A percentile compares a stretch with the other conserved stretches of the same genome.
Conservation (phyloP, 805 yeast species). For the Wickerhamiella shivajii region DNA sequence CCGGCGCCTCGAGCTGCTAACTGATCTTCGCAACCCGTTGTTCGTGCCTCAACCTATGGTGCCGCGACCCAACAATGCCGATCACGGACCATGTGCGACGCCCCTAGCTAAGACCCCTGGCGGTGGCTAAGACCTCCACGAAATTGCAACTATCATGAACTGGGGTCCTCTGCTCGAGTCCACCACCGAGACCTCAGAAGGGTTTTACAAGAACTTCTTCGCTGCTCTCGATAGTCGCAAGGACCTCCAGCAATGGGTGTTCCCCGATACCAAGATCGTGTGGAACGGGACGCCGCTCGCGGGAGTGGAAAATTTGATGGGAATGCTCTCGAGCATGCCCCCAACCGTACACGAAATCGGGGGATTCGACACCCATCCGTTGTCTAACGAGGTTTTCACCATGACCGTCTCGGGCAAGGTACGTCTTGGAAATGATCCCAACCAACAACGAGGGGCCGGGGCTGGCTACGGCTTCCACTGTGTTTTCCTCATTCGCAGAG, state of each 20-base stretch:
- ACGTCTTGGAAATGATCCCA: conserved; percentile 20
- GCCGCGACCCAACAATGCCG: no score
- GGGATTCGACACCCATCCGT: conserved; percentile 27
- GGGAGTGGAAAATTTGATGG: conserved; percentile 26
- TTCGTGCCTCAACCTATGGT: no score
- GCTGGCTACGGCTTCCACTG: conserved; percentile 24
- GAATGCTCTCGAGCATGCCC: conserved; percentile 25
- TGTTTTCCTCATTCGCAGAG: conserved; percentile 15
- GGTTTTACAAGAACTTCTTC: conserved; percentile 22
- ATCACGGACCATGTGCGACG: no score
- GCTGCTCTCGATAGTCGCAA: conserved; percentile 23
- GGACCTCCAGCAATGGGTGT: conserved; percentile 15
- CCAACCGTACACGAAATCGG: conserved; percentile 24
- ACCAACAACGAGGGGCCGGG: conserved; percentile 13
- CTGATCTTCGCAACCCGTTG: no score
- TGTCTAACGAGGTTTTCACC: conserved; percentile 22
- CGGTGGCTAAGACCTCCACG: no score
- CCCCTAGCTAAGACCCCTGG: no score
- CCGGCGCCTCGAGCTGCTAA: no score
- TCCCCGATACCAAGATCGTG: conserved; percentile 26
- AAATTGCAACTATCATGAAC: no score
- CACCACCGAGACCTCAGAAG: conserved; percentile 16
- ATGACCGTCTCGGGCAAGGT: conserved; percentile 25
- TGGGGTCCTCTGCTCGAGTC: conserved; percentile 13
- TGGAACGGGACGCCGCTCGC: conserved; percentile 31